These are phyloP conservation scores for Corylus heterophylla DNA, from an alignment of 306 rosid species.

Conservation along the genomic window DNA sequence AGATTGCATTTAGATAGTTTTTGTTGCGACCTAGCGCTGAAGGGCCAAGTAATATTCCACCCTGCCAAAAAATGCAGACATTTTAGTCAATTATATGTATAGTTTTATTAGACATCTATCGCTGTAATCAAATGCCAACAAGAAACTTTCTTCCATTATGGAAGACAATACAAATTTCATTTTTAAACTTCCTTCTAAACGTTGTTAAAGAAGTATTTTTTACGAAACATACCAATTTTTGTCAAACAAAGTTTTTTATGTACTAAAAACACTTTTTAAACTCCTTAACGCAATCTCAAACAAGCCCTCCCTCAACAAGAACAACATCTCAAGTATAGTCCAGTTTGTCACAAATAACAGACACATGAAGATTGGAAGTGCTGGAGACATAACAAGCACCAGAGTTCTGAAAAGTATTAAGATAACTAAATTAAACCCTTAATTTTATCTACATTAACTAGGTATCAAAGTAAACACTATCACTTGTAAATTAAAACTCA, in stretches of 20 bases:
- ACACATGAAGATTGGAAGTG: neutral
- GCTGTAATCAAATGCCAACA: neutral
- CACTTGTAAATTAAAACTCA: neutral
- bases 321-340: neutral
- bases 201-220: too few species aligned
- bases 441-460: neutral
- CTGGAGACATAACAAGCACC: neutral
- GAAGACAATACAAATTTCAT: neutral
- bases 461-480: neutral
- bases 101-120: neutral
- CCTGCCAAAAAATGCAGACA: slow-evolving; percentile 28
- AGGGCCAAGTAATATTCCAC: slow-evolving; percentile 74
- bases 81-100: neutral
- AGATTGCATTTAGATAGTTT: slow-evolving; percentile 35
- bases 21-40: slow-evolving; percentile 57
- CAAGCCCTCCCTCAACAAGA: neutral
- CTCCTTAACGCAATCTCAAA: too few species aligned
- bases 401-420: neutral
- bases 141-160: neutral
- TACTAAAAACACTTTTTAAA: too few species aligned
- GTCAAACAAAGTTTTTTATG: too few species aligned
- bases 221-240: too few species aligned
- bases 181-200: too few species aligned
- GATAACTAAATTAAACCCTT: neutral
- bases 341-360: neutral